Evolutionary conservation across 164 flowering plant species (phyloP), one percentile per base, ranked within the genome.

Genomic region (Tetrastigma voinierianum): DNA sequence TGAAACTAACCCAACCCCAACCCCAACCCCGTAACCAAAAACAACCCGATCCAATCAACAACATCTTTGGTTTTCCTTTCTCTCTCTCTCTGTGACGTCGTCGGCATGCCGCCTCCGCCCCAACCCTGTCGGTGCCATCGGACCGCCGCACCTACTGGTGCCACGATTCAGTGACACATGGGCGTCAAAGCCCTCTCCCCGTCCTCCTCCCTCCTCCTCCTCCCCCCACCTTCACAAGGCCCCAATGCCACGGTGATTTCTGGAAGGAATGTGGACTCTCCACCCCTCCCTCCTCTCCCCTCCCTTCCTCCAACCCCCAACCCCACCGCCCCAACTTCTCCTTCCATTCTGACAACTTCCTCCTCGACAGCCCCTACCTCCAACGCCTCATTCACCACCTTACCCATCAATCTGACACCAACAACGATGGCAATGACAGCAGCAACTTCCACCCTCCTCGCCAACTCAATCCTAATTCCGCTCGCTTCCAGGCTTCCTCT

Each of bases 131-230:
- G 0, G 6, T 7, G 40, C 40, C 40, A 32, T 7, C 40, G 40
- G 40, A 32, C 40, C 40, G 40, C 5, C 40, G 40, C 40, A 80
- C 84, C 0, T 87, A 74, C 76, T 89, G 91, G 91, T 89, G 95
- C 61, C 85, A 89, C 79, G 78, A n/a, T n/a, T n/a, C n/a, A 75
- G 56, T 89, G 95, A 67, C 88, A 84, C 77, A 83, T 84, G 87
- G 80, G 86, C 76, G 81, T 87, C 66, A 67, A 76, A 21, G 76
- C 86, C 67, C 40, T 75, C 65, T 47, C 73, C 64, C 46, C 78
- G 11, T 47, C 82, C 46, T 0, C 68, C 67, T 48, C 79, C 43
- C 46, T 14, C 17, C 72, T 75, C 52, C 85, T 69, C 46, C 70
- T 67, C 66, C 84, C n/a, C n/a, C n/a, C n/a, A n/a, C n/a, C n/a